Evolutionary conservation across 352 stramenopile genomes (phyloP), one percentile per base, ranked within the genome.

Genomic region (Pythium sp.): DNA sequence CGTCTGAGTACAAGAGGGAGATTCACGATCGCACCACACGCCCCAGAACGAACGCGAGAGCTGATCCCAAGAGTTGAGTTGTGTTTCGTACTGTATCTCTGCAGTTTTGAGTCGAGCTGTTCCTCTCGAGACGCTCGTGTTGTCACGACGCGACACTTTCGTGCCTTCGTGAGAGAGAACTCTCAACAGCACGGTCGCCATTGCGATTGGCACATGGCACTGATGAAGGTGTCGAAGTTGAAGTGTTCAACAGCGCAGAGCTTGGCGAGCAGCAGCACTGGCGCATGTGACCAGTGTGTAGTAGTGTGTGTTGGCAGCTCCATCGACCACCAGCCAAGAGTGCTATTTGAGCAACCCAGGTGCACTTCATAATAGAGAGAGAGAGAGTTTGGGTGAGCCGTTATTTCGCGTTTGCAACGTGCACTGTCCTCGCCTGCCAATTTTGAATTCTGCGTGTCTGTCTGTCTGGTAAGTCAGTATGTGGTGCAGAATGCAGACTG

Each of bases 21-120:
- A 56, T 24, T 38, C 56, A 61, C 56, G 11, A 61, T 61, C 56
- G 32, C n/a, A 61, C 56, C 20, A 22, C 56, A 47, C 4, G 43
- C 41, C 20, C 41, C 6, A 20, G 38, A 20, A 9, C 22, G 41
- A 7, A 51, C 43, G 18, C 18, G 43, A 51, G 43, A 51, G 43
- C 43, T 51, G 43, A 51, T 51, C 43, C 43, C 43, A 24, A 24
- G 15, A 32, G 30, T 32, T 32, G 30, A 32, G 2, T 32, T 32
- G 30, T 32, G 53, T 26, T 20, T n/a, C 8, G 30, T 61, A n/a
- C 55, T 22, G 30, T 61, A 61, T 32, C 30, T 49, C 41, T 49
- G 14, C 18, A 47, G 14, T 20, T 32, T 32, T 32, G 30, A 32
- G 4, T 5, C 24, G 24, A 22, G 9, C 15, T 49, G 41, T 22